phyloP scores from a whole-genome alignment of 1,284 basidiomycete genomes.

The Cutaneotrichosporon arboriforme region DNA sequence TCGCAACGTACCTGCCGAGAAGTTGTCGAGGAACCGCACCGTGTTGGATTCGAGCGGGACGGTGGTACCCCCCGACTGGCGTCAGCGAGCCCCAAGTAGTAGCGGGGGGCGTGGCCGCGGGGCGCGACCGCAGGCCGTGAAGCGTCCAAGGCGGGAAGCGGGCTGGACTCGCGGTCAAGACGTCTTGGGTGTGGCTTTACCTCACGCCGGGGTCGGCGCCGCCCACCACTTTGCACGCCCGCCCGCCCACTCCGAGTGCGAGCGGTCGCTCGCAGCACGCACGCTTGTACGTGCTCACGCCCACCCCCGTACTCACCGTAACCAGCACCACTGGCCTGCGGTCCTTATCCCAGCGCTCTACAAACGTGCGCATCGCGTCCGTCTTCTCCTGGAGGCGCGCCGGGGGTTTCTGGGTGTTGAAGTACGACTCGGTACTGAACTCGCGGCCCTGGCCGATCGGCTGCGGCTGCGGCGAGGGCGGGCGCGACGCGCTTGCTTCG shows the following conservation, averaged over 20 bases:
- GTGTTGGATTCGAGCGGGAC: slow-evolving; percentile 94
- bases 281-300: neutral
- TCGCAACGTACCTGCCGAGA: slow-evolving; percentile 80
- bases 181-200: no score
- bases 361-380: slow-evolving; percentile 61
- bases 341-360: slow-evolving; percentile 59
- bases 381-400: slow-evolving; percentile 62
- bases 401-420: slow-evolving; percentile 73
- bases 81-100: neutral
- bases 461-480: neutral
- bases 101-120: no score
- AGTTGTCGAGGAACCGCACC: slow-evolving; percentile 98
- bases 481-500: neutral
- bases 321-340: slow-evolving; percentile 82
- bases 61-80: slow-evolving; percentile 87
- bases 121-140: no score
- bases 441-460: slow-evolving; percentile 8
- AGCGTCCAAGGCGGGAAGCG: no score
- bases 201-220: no score
- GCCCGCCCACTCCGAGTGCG: neutral
- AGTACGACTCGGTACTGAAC: slow-evolving; percentile 82
- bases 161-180: no score
- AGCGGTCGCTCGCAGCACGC: no score
- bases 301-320: slow-evolving; percentile 67
- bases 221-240: no score